phyloP scores from a whole-genome alignment of 106 monocot species.

The Ottelia alismoides region DNA sequence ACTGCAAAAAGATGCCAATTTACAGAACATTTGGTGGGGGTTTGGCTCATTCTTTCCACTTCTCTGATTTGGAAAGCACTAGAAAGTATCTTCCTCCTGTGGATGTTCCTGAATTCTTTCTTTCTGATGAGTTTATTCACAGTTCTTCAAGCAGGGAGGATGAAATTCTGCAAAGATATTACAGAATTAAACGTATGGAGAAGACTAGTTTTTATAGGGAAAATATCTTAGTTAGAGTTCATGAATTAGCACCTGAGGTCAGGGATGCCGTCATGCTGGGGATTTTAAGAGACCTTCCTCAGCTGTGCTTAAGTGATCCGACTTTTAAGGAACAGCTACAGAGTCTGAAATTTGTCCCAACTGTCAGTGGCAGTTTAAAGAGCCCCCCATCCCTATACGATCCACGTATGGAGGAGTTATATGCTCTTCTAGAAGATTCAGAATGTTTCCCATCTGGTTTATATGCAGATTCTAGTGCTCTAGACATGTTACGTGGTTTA shows the following conservation, averaged over 20 bases:
- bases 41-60: constrained; percentile 12
- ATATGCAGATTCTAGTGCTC: constrained; percentile 63
- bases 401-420: constrained; percentile 83
- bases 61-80: constrained; percentile 51
- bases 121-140: constrained; percentile 52
- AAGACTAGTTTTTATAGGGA: constrained; percentile 56
- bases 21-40: constrained; percentile 49
- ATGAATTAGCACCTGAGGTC: constrained; percentile 47
- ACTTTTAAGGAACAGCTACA: constrained; percentile 54
- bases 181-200: constrained; percentile 50
- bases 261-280: constrained; percentile 67
- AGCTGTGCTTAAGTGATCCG: constrained; percentile 54
- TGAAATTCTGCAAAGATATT: constrained; percentile 63
- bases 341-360: constrained; percentile 69
- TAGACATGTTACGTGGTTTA: constrained; percentile 69
- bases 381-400: constrained; percentile 80
- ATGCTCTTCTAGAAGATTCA: constrained; percentile 75
- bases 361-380: constrained; percentile 40
- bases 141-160: constrained; percentile 53
- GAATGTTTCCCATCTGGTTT: constrained; percentile 65
- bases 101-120: constrained; percentile 44
- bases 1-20: constrained; percentile 68
- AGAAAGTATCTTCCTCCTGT: constrained; percentile 63
- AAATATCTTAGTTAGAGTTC: constrained; percentile 52
- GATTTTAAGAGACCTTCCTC: constrained; percentile 81